phyloP scores from a whole-genome alignment of 768 basidiomycete species.

The Holtermanniella nyarrowii region DNA sequence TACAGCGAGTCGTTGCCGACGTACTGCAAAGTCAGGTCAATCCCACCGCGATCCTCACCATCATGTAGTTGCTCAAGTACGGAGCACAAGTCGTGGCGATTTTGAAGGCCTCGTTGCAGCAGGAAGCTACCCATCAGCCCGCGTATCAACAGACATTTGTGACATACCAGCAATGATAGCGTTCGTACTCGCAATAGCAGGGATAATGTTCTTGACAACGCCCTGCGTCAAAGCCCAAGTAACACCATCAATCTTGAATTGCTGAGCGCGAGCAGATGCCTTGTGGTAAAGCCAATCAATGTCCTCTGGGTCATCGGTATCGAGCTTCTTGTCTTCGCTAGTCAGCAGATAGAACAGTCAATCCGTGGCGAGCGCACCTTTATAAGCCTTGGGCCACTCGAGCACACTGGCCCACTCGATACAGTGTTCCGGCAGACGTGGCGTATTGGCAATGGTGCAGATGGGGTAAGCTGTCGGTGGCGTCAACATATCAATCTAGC shows the following conservation, averaged over 20 bases:
- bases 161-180: slow-evolving; percentile 84
- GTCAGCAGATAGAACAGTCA: not conserved
- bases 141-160: not conserved
- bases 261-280: slow-evolving; percentile 71
- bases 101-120: slow-evolving; percentile 99
- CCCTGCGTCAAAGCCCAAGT: slow-evolving; percentile 97
- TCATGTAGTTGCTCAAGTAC: slow-evolving; percentile 90
- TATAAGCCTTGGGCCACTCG: slow-evolving; percentile 91
- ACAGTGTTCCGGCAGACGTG: slow-evolving; percentile 93
- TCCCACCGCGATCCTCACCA: slow-evolving; percentile 25
- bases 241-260: slow-evolving; percentile 96
- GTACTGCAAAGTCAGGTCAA: slow-evolving; percentile 51
- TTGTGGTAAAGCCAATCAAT: slow-evolving; percentile 83
- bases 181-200: slow-evolving; percentile 96
- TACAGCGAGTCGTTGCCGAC: slow-evolving; percentile 94
- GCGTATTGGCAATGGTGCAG: slow-evolving; percentile 98
- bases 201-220: slow-evolving; percentile 98
- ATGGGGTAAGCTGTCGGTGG: slow-evolving; percentile 95
- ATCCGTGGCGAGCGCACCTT: slow-evolving; percentile 49
- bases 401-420: slow-evolving; percentile 99
- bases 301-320: slow-evolving; percentile 94
- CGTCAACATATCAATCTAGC: slow-evolving; percentile 79
- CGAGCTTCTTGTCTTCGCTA: slow-evolving; percentile 80
- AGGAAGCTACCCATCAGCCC: slow-evolving; percentile 56
- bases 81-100: slow-evolving; percentile 92